Conservation (phyloP, 106 monocot species). For the Xerophyta viscosa region DNA sequence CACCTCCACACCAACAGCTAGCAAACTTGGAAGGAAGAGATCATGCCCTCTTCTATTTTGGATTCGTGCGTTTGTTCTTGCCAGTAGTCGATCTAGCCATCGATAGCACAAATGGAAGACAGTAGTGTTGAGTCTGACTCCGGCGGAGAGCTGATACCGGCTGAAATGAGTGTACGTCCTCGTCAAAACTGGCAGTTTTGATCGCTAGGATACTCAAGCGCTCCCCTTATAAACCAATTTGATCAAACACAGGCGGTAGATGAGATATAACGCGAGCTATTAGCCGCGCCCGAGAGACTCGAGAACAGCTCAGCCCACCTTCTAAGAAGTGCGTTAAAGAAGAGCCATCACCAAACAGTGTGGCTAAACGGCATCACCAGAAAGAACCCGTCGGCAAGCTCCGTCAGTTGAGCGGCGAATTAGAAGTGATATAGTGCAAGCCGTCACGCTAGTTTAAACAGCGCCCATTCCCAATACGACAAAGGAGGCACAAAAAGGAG, state of each 20-base stretch:
- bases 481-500: neutral
- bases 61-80: neutral
- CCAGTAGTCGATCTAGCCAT: neutral
- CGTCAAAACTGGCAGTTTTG: too few relatives aligned
- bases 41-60: neutral
- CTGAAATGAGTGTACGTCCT: too few relatives aligned
- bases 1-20: neutral
- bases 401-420: slow-evolving; percentile 2
- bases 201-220: too few relatives aligned
- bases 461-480: neutral
- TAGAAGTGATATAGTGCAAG: neutral
- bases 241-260: neutral
- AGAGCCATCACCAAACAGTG: neutral
- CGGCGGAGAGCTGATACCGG: neutral
- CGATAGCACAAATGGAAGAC: neutral
- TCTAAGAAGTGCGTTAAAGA: neutral
- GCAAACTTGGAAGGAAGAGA: neutral
- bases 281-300: neutral
- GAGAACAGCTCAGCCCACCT: neutral
- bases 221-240: neutral
- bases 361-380: neutral
- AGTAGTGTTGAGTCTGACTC: neutral
- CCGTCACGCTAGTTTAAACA: neutral
- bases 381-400: slow-evolving; percentile 1
- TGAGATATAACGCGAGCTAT: too few relatives aligned